Percentiles rank a stretch among this genome's conserved stretches.
Evolutionary conservation across 208 protist genomes (phyloP).

Genomic region (Porcisia hertigi): DNA sequence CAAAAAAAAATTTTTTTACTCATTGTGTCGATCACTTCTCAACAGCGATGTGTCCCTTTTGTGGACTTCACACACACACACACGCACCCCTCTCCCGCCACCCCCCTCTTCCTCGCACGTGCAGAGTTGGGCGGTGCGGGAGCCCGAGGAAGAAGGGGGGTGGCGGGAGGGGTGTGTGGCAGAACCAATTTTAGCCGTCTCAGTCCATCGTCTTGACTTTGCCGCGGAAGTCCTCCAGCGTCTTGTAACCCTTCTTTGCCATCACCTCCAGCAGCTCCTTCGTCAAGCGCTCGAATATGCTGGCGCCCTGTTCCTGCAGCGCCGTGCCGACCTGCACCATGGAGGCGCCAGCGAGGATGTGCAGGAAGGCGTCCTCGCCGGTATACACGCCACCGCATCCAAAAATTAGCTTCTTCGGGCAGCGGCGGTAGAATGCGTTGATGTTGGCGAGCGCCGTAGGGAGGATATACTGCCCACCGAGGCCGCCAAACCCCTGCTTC

Average conservation of each 20-base stretch:
- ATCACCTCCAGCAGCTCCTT: slow-evolving; percentile 78
- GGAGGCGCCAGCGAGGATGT: slow-evolving; percentile 82
- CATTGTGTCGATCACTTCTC: too few species aligned
- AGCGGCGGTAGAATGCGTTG: slow-evolving; percentile 86
- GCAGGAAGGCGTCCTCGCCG: slow-evolving; percentile 84
- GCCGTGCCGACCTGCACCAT: slow-evolving; percentile 89
- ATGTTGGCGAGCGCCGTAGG: slow-evolving; percentile 91
- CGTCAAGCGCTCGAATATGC: slow-evolving; percentile 74
- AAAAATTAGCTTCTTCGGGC: slow-evolving; percentile 79
- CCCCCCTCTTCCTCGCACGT: not conserved
- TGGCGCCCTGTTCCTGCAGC: slow-evolving; percentile 73
- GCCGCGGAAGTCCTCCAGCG: slow-evolving; percentile 84
- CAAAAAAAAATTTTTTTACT: too few species aligned
- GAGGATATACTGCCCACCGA: slow-evolving; percentile 80
- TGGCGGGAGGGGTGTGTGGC: too few species aligned
- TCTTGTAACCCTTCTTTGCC: slow-evolving; percentile 85
- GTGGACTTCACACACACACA: not conserved
- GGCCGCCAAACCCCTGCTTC: slow-evolving; percentile 87
- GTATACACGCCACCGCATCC: slow-evolving; percentile 86
- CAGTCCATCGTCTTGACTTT: slow-evolving; percentile 81
- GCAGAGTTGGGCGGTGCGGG: too few species aligned
- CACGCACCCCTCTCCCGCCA: not conserved
- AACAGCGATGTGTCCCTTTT: too few species aligned
- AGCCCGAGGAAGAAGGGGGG: too few species aligned
- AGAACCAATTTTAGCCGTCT: not conserved